Evolutionary conservation across 202 grass and related monocot genomes (phyloP).

Genomic region (Schoenoplectus tabernaemontani): DNA sequence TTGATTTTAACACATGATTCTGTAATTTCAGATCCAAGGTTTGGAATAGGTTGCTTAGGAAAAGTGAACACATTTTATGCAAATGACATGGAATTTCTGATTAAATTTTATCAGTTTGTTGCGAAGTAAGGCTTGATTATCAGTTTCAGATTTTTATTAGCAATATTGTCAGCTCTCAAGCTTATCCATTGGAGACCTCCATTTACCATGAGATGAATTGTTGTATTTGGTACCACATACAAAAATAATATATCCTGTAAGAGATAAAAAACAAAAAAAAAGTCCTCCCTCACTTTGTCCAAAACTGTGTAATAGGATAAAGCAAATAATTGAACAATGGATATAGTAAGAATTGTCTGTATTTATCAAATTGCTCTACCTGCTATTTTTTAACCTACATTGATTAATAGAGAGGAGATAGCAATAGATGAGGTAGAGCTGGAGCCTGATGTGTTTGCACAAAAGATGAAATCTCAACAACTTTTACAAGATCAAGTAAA

Average conservation of each 20-base stretch:
- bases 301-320: neutral
- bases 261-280: neutral
- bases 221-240: neutral
- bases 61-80: conserved; percentile 59
- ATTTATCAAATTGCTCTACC: neutral
- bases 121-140: conserved; percentile 48
- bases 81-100: conserved; percentile 80
- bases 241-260: neutral
- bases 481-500: conserved; percentile 52
- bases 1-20: conserved; percentile 25
- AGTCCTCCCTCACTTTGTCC: too few species aligned
- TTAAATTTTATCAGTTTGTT: conserved; percentile 78
- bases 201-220: neutral
- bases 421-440: conserved; percentile 82
- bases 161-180: neutral
- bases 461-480: conserved; percentile 50
- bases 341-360: neutral
- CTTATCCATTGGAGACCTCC: neutral
- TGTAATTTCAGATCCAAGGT: conserved; percentile 58
- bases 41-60: conserved; percentile 71
- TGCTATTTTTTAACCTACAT: neutral
- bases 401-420: conserved; percentile 65
- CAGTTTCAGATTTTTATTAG: neutral
- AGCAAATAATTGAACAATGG: neutral
- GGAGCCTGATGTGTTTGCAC: conserved; percentile 40